Evolutionary conservation across 2,329 filamentous ascomycete genomes (phyloP), one percentile per base, ranked within the genome.

Genomic region (Ramularia endophylla): DNA sequence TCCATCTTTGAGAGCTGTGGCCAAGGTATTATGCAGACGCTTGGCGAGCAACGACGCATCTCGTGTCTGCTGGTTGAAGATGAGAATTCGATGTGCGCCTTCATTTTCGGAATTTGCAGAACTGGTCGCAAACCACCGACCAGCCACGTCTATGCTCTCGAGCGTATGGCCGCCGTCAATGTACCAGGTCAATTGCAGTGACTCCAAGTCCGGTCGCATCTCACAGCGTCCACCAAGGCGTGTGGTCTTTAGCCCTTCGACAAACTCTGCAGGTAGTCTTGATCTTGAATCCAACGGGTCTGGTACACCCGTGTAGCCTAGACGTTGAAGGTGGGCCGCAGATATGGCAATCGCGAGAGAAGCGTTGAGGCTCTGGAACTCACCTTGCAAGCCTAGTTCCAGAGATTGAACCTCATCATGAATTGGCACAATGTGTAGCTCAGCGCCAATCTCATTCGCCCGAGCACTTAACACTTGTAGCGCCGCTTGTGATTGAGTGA

Each of bases 41-140:
- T 65, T 66, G 2, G 90, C 75, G 1, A 94, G 72, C 12, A 75
- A 69, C 3, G 70, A 66, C 4, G 85, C 85, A 57, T 95, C 81
- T 22, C 88, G 78, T 8, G 87, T 87, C 59, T 95, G 87, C 64
- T 95, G 90, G 64, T 95, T 95, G 72, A 97, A 97, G 35, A 97
- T 74, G 33, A 97, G 68, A 43, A 83, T 70, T 0, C 86, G 69
- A 5, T 67, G 46, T 3, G 47, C 44, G 7, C 40, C 34, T 22
- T 40, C 9, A 15, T 13, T 25, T 7, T 43, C 48, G n/a, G 51
- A 37, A 12, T 61, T 54, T 9, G 56, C 50, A 27, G 59, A 65
- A 47, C 53, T 63, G 32, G 63, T 58, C 6, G 76, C 77, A 55
- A 90, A 90, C 89, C 89, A 95, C 51, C 71, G 72, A 3, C 80